Evolutionary conservation across 2,329 filamentous ascomycete genomes (phyloP).

Genomic region (Hypoxylon sp.): DNA sequence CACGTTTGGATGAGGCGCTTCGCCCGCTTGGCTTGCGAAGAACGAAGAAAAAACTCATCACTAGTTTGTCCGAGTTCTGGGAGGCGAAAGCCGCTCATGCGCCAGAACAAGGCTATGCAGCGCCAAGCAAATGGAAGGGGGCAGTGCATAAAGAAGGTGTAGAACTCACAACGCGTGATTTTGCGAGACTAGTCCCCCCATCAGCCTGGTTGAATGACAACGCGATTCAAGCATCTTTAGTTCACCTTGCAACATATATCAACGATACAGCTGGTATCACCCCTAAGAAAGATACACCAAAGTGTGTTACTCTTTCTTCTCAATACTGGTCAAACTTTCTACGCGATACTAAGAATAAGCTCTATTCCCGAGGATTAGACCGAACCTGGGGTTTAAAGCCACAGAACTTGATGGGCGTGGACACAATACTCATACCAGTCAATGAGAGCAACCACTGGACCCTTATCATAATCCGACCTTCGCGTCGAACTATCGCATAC

Average conservation of each 20-base stretch:
- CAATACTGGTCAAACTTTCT: slow-evolving; percentile 74
- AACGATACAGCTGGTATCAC: slow-evolving; percentile 70
- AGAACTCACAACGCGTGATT: slow-evolving; percentile 70
- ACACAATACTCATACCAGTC: slow-evolving; percentile 79
- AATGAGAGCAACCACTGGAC: slow-evolving; percentile 79
- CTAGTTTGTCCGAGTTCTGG: slow-evolving; percentile 46
- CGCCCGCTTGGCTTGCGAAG: slow-evolving; percentile 46
- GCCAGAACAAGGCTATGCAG: slow-evolving; percentile 14
- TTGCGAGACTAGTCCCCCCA: slow-evolving; percentile 71
- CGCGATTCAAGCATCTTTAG: slow-evolving; percentile 77
- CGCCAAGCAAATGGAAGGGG: slow-evolving; percentile 47
- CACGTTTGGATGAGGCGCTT: slow-evolving; percentile 33
- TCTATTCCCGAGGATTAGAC: slow-evolving; percentile 48
- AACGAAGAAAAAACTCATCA: slow-evolving; percentile 44
- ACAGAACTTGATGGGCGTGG: slow-evolving; percentile 74
- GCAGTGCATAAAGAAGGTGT: slow-evolving; percentile 61
- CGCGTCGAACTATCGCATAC: slow-evolving; percentile 73
- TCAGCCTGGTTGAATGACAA: slow-evolving; percentile 83
- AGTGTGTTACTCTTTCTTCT: slow-evolving; percentile 74
- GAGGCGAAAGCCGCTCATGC: slow-evolving; percentile 42
- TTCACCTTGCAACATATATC: slow-evolving; percentile 71
- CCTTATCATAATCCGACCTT: slow-evolving; percentile 75
- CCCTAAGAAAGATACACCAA: slow-evolving; percentile 66
- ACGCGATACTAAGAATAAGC: slow-evolving; percentile 70
- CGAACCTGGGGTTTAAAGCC: slow-evolving; percentile 69